Base-by-base conservation (phyloP, 106 monocot genomes). In the Platanthera zijinensis region DNA sequence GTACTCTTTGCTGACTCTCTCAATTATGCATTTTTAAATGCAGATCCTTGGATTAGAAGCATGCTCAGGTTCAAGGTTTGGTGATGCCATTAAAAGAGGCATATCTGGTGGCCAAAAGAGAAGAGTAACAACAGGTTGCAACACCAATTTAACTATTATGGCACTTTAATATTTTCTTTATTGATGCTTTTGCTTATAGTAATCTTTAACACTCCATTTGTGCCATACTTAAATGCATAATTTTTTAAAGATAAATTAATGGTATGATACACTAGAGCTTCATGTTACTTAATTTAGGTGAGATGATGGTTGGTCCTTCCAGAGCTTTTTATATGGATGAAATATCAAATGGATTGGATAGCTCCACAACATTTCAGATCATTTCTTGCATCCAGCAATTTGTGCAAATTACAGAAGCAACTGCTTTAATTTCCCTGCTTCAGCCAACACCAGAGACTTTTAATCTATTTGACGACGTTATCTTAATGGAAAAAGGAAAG, bases 321-420 rank as follows among this genome's bases (percentile, higher is more conserved):
- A 96, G 85, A 83, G 92, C 84, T 46, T 79, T 96, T 64, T 90
- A 92, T 50, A 90, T 96, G 96, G 96, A 96, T 87, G 96, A 93
- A 87, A 96, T 93, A 86, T 96, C 96, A 84, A 93, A 85, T 22
- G 96, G 93, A 12, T 76, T 96, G 76, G 93, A 96, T 56, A 96
- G 90, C 78, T 84, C 90, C 17, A 90, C 96, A 1, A 90, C 96
- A 69, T 90, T 81, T 52, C 96, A 96, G 39, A 90, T 92, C 19
- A 82, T 92, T 21, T 80, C 84, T 48, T 92, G 87, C 74, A 90
- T 96, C 48, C 90, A 89, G 70, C 92, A 92, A 83, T 53, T 95
- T 47, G 84, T 78, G 14, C 95, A 95, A 52, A 86, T 92, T 5
- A 80, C 85, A 53, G 92, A 96, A 76, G 84, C 81, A 46, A 96